Conservation (phyloP, 2,329 filamentous ascomycete species). For the Curvularia sp. region DNA sequence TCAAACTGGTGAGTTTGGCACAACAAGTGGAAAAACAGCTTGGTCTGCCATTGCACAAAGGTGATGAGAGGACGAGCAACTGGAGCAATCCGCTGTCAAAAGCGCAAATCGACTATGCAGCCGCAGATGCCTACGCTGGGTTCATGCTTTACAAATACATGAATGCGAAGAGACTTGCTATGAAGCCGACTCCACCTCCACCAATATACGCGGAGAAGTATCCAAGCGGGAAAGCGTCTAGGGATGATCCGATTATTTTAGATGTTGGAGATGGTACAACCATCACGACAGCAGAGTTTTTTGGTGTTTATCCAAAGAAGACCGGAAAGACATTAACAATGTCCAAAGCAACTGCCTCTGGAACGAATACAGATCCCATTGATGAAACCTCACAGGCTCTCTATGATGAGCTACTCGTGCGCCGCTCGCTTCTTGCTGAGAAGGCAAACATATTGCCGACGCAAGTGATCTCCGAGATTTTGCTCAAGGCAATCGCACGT, state of each 20-base stretch:
- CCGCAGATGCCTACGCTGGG: constrained; percentile 84
- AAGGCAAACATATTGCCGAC: constrained; percentile 16
- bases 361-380: constrained; percentile 12
- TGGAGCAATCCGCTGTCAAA: constrained; percentile 71
- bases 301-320: constrained; percentile 21
- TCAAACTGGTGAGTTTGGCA: constrained; percentile 68
- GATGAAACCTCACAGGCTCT: constrained; percentile 27
- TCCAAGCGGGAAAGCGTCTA: constrained; percentile 23
- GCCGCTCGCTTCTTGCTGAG: constrained; percentile 30
- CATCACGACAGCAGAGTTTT: constrained; percentile 35
- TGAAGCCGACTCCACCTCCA: constrained; percentile 45
- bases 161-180: constrained; percentile 66
- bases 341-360: constrained; percentile 4
- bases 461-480: constrained; percentile 29
- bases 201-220: constrained; percentile 40
- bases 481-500: constrained; percentile 36
- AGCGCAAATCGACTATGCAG: constrained; percentile 75
- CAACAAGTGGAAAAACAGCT: constrained; percentile 74
- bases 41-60: constrained; percentile 78
- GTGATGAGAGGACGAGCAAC: constrained; percentile 75
- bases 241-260: constrained; percentile 29
- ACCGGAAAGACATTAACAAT: constrained; percentile 2
- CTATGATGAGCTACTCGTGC: constrained; percentile 25
- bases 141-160: constrained; percentile 76
- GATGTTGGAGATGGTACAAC: constrained; percentile 28